A percentile compares a stretch with the other conserved stretches of the same genome.
Conservation (phyloP, 768 basidiomycete species). For the Pulveroboletus sp. region DNA sequence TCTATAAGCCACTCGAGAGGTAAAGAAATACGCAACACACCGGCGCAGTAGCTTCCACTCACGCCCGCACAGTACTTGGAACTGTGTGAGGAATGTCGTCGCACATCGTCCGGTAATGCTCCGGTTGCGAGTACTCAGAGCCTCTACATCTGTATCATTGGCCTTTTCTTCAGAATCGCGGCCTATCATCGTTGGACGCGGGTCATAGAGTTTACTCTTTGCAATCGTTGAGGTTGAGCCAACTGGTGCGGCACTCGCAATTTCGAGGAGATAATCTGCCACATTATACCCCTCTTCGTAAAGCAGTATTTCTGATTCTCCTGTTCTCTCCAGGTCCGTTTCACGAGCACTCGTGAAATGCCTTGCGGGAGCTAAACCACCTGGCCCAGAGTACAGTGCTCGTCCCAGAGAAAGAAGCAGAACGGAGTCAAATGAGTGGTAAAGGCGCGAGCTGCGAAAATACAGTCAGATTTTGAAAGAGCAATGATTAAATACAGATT, state of each 20-base stretch:
- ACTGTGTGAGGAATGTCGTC: conserved; percentile 84
- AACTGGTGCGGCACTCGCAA: conserved; percentile 65
- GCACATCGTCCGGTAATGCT: conserved; percentile 41
- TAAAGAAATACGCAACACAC: conserved; percentile 27
- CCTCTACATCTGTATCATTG: conserved; percentile 16
- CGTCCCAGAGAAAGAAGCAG: conserved; percentile 74
- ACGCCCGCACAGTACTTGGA: conserved; percentile 74
- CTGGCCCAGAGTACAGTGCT: conserved; percentile 75
- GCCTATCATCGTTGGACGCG: not conserved
- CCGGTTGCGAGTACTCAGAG: conserved; percentile 14
- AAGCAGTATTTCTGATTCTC: conserved; percentile 35
- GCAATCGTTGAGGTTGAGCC: conserved; percentile 34
- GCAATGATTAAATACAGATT: not conserved
- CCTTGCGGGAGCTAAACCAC: conserved; percentile 62
- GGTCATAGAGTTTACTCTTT: conserved; percentile 3
- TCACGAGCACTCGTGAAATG: conserved; percentile 47
- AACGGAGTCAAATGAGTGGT: conserved; percentile 80
- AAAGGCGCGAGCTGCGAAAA: conserved; percentile 62
- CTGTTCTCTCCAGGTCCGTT: conserved; percentile 30
- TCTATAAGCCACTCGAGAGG: not conserved
- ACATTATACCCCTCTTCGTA: conserved; percentile 85
- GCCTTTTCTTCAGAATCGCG: conserved; percentile 13
- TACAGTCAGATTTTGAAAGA: not conserved
- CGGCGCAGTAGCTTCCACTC: conserved; percentile 82
- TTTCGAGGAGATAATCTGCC: conserved; percentile 87